Conservation (phyloP, 2,329 filamentous ascomycete species). For the Aspergillus carbonarius region DNA sequence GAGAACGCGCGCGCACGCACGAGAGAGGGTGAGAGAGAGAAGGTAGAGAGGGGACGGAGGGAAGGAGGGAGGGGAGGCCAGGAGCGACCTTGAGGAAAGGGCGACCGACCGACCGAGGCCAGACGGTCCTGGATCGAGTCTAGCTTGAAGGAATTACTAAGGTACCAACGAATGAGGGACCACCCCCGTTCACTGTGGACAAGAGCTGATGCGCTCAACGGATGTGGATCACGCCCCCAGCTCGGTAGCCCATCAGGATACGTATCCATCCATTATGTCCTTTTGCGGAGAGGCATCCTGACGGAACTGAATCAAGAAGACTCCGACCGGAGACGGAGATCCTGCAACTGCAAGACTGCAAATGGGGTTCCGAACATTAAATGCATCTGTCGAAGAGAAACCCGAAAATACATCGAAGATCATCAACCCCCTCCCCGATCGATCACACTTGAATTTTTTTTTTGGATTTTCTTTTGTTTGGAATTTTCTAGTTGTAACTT, state of each 20-base stretch:
- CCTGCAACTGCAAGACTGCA: neutral
- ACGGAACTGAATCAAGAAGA: neutral
- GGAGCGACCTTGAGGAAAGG: neutral
- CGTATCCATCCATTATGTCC: neutral
- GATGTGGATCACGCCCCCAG: slow-evolving; percentile 10
- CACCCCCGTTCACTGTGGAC: neutral
- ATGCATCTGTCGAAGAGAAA: too few relatives aligned
- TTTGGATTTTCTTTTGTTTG: too few relatives aligned
- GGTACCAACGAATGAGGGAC: slow-evolving; percentile 12
- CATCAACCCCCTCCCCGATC: too few relatives aligned
- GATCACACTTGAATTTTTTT: too few relatives aligned
- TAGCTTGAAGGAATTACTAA: slow-evolving; percentile 10
- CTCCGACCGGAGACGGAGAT: slow-evolving; percentile 9
- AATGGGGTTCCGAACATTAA: neutral
- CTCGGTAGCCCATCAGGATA: slow-evolving; percentile 5
- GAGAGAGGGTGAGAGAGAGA: neutral
- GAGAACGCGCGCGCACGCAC: too few relatives aligned
- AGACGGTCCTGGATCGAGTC: slow-evolving; percentile 9
- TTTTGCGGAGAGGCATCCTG: neutral
- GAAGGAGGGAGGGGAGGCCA: neutral
- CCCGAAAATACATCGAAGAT: too few relatives aligned
- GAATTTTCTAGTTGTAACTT: too few relatives aligned
- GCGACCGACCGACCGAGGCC: slow-evolving; percentile 4
- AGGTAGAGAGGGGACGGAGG: neutral
- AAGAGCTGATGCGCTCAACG: slow-evolving; percentile 10